phyloP scores from a whole-genome alignment of 495 filamentous ascomycete genomes.

The Penicillium fimorum region DNA sequence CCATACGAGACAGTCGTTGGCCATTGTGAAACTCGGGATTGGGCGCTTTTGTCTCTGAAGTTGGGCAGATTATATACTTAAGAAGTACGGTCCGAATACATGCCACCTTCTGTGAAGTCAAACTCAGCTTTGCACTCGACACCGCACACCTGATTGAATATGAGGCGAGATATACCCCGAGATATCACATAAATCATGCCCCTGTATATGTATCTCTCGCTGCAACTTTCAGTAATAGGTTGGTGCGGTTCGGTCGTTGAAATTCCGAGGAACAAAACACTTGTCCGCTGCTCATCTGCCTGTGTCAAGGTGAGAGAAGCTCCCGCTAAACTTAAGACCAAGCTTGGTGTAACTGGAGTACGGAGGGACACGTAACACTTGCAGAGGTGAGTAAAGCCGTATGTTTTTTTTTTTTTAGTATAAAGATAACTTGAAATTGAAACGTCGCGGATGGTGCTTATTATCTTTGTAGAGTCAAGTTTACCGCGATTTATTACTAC shows the following conservation, averaged over 20 bases:
- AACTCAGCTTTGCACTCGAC: not conserved
- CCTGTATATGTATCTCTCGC: not conserved
- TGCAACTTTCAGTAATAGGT: not conserved
- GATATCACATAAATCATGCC: not conserved
- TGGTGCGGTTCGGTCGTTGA: not conserved
- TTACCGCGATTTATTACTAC: too few species aligned
- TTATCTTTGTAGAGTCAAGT: too few species aligned
- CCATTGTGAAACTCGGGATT: not conserved
- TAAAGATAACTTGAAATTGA: too few species aligned
- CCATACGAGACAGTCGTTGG: not conserved
- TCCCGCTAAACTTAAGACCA: too few species aligned
- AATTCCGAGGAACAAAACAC: not conserved
- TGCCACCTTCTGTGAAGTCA: not conserved
- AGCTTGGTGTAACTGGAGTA: too few species aligned
- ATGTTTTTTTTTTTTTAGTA: too few species aligned
- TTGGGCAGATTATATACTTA: not conserved
- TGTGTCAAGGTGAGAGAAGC: too few species aligned
- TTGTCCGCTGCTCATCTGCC: conserved; percentile 16
- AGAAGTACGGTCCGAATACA: not conserved
- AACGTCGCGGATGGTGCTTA: too few species aligned
- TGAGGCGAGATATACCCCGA: not conserved
- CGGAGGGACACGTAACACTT: too few species aligned
- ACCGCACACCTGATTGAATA: not conserved
- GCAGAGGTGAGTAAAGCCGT: too few species aligned
- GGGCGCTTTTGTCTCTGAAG: not conserved